Conservation (phyloP, 208 protist species). For the Trypanosoma cruzi region DNA sequence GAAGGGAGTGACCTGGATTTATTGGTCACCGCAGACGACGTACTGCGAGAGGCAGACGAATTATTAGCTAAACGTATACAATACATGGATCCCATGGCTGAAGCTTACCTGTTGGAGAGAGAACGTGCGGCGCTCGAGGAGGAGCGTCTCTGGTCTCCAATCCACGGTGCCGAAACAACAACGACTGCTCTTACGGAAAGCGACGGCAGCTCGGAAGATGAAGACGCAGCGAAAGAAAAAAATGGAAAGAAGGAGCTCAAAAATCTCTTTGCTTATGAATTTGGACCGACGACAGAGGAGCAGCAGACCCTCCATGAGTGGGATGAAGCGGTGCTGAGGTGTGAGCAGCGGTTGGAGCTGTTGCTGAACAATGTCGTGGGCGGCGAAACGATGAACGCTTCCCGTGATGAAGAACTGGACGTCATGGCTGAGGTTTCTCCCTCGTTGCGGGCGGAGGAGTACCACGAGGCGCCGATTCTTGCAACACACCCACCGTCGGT, state of each 20-base stretch:
- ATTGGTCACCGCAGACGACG: conserved; percentile 16
- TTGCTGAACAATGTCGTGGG: not conserved
- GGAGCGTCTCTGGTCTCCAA: conserved; percentile 17
- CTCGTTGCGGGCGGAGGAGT: not conserved
- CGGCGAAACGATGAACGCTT: not conserved
- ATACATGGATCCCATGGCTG: conserved; percentile 26
- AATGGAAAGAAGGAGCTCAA: conserved; percentile 4
- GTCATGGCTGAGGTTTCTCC: not conserved
- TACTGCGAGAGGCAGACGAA: conserved; percentile 33
- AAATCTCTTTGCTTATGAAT: conserved; percentile 66
- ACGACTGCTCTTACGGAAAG: conserved; percentile 2
- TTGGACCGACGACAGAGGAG: conserved; percentile 39
- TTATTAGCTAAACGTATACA: conserved; percentile 28
- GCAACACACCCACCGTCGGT: not conserved
- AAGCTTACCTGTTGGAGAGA: conserved; percentile 5
- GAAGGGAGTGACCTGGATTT: conserved; percentile 16
- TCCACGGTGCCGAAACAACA: conserved; percentile 6
- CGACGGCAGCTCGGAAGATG: not conserved
- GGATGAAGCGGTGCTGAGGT: conserved; percentile 28
- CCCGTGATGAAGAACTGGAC: not conserved
- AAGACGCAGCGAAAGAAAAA: conserved; percentile 3
- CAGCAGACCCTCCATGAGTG: conserved; percentile 31
- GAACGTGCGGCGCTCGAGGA: conserved; percentile 21
- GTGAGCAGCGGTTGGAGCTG: conserved; percentile 13
- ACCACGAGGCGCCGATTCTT: not conserved